A percentile compares a stretch with the other conserved stretches of the same genome.
Evolutionary conservation across 1,139 yeast species (phyloP).

Genomic region (Geotrichum bryndzae): DNA sequence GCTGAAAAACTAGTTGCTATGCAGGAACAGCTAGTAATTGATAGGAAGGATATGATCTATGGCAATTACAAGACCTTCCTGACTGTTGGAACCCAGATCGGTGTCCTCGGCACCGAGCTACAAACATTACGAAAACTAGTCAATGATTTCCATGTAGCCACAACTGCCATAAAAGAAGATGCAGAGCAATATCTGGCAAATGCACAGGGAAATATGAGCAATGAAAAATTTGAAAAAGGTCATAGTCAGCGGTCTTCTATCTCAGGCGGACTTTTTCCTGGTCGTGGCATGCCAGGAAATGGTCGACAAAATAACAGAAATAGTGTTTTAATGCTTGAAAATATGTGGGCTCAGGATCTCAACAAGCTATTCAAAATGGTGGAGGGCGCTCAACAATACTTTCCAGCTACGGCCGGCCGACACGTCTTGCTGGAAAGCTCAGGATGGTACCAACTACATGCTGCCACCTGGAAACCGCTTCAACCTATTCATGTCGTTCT

Average conservation of each 20-base stretch:
- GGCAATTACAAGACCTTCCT: conserved; percentile 69
- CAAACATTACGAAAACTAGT: conserved; percentile 55
- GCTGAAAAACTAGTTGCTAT: conserved; percentile 52
- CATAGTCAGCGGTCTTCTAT: not conserved
- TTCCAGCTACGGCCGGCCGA: conserved; percentile 73
- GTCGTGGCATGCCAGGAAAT: conserved; percentile 7
- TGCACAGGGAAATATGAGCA: conserved; percentile 16
- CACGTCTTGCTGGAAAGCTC: conserved; percentile 77
- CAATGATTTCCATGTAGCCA: conserved; percentile 54
- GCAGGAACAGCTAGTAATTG: conserved; percentile 51
- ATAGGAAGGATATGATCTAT: conserved; percentile 59
- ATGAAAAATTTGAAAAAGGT: not conserved
- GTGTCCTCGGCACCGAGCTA: conserved; percentile 58
- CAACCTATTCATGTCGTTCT: conserved; percentile 72
- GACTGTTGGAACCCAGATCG: conserved; percentile 59
- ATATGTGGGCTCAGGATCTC: conserved; percentile 75
- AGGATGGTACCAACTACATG: conserved; percentile 82
- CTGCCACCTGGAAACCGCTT: conserved; percentile 78
- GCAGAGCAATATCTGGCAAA: conserved; percentile 45
- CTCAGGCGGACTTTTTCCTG: conserved; percentile 1
- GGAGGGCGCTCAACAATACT: conserved; percentile 80
- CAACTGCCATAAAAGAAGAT: conserved; percentile 60
- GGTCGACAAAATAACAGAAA: conserved; percentile 48
- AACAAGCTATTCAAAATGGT: conserved; percentile 71
- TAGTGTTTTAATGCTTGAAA: conserved; percentile 66